Base-by-base conservation (phyloP, 805 yeast species). In the Saitoella complicata region DNA sequence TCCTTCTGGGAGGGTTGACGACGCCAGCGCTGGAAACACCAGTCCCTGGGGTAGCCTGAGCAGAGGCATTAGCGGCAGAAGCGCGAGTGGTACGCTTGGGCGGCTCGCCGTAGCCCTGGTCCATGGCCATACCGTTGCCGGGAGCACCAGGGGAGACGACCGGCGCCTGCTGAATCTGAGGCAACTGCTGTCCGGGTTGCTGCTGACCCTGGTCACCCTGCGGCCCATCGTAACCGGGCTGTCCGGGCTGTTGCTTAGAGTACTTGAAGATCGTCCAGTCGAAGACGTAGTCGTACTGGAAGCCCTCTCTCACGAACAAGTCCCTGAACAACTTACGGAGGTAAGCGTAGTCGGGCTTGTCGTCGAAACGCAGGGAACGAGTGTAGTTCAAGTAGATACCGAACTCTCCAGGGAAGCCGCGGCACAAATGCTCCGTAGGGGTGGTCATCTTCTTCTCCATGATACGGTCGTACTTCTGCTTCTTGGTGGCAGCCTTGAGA, bases 401-500 rank as follows among this genome's bases (percentile, higher is more conserved):
- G 61, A 88, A 88, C 65, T 88, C 96, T 42, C 72, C 70, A 13
- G 98, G 98, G 54, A 91, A 72, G 6, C 97, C 97, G 57, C 84
- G 76, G 51, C 95, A 87, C 55, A 88, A 72, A 9, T 77, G 73
- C 57, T 83, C 91, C 37, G 87, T 75, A 30, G 94, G 80, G 6
- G 94, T 84, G 42, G 93, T 76, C 76, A 87, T 76, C 64, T 88
- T 88, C 69, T 83, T 84, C 61, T 88, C 96, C 78, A 88, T 78
- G 55, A 88, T 91, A 50, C 95, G 75, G 66, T 88, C 96, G 64
- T 88, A 88, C 65, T 91, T 88, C 63, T 88, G 96, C 67, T 94
- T 83, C 67, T 88, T 88, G 10, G 95, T 85, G 30, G 88, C 91
- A 37, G 97, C 98, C 65, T 86, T 86, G 57, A 88, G 73, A 4